These are phyloP conservation scores for Ophiostoma pallidulum DNA, from an alignment of 2,329 filamentous ascomycete genomes.

Conservation along the genomic window DNA sequence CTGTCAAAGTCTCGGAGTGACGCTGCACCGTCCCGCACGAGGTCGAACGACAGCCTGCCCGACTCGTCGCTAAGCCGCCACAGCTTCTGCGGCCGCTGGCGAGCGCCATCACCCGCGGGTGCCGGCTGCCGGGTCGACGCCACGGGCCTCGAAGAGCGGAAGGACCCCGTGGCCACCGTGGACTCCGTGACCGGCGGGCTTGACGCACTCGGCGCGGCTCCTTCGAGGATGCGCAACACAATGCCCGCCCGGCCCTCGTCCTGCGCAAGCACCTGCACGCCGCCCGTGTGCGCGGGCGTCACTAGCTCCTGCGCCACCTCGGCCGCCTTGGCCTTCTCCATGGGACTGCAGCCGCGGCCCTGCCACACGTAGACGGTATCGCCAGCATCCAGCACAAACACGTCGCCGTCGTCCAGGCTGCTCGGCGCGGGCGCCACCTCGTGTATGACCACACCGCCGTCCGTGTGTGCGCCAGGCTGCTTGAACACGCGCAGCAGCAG, in stretches of 20 bases:
- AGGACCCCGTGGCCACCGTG: neutral
- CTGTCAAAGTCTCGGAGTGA: conserved; percentile 42
- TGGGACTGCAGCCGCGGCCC: conserved; percentile 53
- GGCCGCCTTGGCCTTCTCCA: conserved; percentile 60
- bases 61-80: conserved; percentile 55
- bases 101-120: neutral
- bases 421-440: conserved; percentile 54
- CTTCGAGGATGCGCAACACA: conserved; percentile 48
- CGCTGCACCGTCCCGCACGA: conserved; percentile 37
- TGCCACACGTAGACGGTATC: conserved; percentile 64
- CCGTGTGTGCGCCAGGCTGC: conserved; percentile 37
- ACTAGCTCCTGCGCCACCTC: conserved; percentile 54
- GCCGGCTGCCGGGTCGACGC: neutral
- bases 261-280: conserved; percentile 57
- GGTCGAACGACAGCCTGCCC: conserved; percentile 46
- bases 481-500: conserved; percentile 55
- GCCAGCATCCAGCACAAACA: conserved; percentile 54
- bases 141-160: conserved; percentile 4
- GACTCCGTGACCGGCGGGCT: too few relatives aligned
- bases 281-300: conserved; percentile 52
- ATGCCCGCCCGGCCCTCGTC: conserved; percentile 44
- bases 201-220: conserved; percentile 20
- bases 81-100: conserved; percentile 31
- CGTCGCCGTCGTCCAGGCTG: conserved; percentile 56
- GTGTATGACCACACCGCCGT: conserved; percentile 46